phyloP scores from a whole-genome alignment of 2,329 filamentous ascomycete genomes.

The Aspergillus flavus region DNA sequence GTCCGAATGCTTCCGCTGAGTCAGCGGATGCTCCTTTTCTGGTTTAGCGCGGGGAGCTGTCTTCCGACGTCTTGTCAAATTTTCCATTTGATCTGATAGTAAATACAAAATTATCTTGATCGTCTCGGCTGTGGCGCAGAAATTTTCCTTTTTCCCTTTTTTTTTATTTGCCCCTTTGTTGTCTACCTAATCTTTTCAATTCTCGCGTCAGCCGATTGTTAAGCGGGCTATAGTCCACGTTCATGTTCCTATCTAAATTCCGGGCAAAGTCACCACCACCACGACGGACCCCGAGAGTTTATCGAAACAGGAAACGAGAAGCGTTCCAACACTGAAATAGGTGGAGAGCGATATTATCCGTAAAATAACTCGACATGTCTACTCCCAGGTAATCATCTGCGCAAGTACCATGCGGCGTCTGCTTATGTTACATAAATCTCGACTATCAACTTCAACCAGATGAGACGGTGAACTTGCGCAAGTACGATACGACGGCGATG shows the following conservation, averaged over 20 bases:
- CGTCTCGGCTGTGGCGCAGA: neutral
- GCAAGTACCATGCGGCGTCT: neutral
- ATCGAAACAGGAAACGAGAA: no score
- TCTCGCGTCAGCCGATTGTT: neutral
- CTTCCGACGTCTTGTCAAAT: neutral
- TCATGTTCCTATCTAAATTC: neutral
- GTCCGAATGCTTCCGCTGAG: neutral
- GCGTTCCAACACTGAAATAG: no score
- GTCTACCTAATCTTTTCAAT: neutral
- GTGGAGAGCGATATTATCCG: neutral
- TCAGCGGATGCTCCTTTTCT: neutral
- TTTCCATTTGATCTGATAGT: neutral
- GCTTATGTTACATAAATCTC: neutral
- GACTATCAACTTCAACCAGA: neutral
- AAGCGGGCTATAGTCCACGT: neutral
- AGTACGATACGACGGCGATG: no score
- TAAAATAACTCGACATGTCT: neutral
- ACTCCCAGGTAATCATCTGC: neutral
- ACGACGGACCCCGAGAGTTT: no score
- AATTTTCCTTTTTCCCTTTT: neutral
- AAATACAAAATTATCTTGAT: neutral
- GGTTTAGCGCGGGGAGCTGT: neutral
- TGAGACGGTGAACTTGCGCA: no score
- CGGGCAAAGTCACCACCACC: neutral
- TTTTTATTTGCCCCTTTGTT: neutral